Percentiles rank a stretch among this genome's conserved stretches.
Evolutionary conservation across 2,329 filamentous ascomycete species (phyloP).

Genomic region (Fusarium mangiferae): DNA sequence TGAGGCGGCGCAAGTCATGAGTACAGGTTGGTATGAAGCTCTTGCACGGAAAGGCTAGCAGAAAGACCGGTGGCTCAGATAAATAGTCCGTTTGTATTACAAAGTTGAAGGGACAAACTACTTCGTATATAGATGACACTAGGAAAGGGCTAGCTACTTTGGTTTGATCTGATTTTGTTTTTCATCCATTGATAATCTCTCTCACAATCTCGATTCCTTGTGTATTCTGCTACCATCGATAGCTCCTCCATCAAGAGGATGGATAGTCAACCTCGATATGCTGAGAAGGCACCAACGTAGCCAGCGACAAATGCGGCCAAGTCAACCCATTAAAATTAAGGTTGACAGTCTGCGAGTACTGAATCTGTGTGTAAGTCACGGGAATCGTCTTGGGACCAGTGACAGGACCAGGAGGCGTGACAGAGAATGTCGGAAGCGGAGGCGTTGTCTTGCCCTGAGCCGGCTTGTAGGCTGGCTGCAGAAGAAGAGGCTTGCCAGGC

Average conservation of each 20-base stretch:
- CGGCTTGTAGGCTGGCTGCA: background rate
- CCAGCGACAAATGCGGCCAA: slow-evolving; percentile 8
- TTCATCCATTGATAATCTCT: accelerated
- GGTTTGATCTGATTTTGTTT: background rate
- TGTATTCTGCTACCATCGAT: background rate
- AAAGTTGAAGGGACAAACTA: accelerated
- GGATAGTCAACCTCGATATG: background rate
- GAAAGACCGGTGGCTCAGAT: accelerated
- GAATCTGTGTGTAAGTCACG: slow-evolving; percentile 12
- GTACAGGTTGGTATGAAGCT: accelerated
- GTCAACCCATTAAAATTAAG: background rate
- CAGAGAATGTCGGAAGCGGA: slow-evolving; percentile 1
- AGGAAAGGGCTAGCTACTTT: too few species aligned
- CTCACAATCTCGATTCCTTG: accelerated
- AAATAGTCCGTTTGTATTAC: accelerated
- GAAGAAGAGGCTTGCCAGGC: background rate
- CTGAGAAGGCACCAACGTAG: slow-evolving; percentile 1
- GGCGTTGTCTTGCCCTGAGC: background rate
- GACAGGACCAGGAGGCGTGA: background rate
- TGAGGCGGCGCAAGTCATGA: background rate
- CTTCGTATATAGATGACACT: background rate
- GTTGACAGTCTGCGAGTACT: slow-evolving; percentile 3
- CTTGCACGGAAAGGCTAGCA: background rate
- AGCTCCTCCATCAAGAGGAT: accelerated
- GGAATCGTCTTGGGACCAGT: background rate